Evolutionary conservation across 345 rosid species (phyloP).

Genomic region (Capsella bursapastoris): DNA sequence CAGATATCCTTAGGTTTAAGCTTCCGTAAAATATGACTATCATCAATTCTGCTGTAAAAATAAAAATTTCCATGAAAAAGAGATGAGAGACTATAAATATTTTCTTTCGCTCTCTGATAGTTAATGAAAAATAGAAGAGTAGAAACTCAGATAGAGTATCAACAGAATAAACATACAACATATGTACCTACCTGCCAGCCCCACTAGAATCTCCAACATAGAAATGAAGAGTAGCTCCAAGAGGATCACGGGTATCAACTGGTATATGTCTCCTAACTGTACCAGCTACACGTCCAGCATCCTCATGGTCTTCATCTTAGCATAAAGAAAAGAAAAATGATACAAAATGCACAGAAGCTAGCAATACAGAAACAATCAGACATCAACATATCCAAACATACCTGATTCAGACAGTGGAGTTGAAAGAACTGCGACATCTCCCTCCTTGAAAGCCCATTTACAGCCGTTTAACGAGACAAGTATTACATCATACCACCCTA

Average conservation of each 20-base stretch:
- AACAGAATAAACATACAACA: slow-evolving; percentile 5
- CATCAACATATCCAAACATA: slow-evolving; percentile 38
- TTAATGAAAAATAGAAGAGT: not conserved
- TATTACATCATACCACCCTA: slow-evolving; percentile 95
- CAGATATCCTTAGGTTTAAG: slow-evolving; percentile 77
- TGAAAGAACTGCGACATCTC: slow-evolving; percentile 94
- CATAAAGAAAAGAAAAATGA: not conserved
- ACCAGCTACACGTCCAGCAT: slow-evolving; percentile 83
- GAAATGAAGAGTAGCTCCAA: slow-evolving; percentile 94
- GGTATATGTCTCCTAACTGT: slow-evolving; percentile 89
- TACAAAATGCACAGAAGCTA: slow-evolving; percentile 20
- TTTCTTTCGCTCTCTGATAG: slow-evolving; percentile 6
- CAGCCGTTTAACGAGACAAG: slow-evolving; percentile 69
- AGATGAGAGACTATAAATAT: slow-evolving; percentile 4
- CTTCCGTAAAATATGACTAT: slow-evolving; percentile 82
- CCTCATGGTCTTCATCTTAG: slow-evolving; percentile 65
- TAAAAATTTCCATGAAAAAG: not conserved
- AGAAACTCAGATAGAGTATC: slow-evolving; percentile 9
- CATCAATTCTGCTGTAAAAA: slow-evolving; percentile 67
- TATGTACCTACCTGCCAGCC: slow-evolving; percentile 56
- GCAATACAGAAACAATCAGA: slow-evolving; percentile 13
- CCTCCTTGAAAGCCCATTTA: slow-evolving; percentile 97
- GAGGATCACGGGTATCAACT: slow-evolving; percentile 87
- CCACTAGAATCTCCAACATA: slow-evolving; percentile 82
- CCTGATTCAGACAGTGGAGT: slow-evolving; percentile 78